A percentile compares a stretch with the other conserved stretches of the same genome.
These are phyloP conservation scores for Vachellia pachyceras DNA, from an alignment of 306 rosid species.

Conservation along the genomic window DNA sequence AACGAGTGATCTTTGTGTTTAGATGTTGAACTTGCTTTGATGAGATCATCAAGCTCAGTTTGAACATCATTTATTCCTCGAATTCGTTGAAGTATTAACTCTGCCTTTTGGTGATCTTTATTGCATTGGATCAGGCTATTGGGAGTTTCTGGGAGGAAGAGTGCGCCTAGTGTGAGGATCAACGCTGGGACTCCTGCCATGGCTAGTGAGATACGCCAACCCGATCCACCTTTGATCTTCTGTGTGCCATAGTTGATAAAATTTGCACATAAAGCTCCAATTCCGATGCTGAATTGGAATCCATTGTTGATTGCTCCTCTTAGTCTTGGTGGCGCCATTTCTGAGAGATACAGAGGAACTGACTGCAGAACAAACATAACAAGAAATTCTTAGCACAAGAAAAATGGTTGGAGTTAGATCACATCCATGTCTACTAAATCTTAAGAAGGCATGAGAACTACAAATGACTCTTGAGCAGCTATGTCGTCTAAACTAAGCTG, in stretches of 20 bases:
- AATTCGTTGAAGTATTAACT: constrained; percentile 53
- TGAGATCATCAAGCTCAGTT: constrained; percentile 32
- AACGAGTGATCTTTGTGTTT: neutral
- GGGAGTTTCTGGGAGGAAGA: constrained; percentile 89
- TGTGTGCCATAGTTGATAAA: constrained; percentile 65
- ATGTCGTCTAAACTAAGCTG: neutral
- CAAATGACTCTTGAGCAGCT: neutral
- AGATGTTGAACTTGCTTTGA: neutral
- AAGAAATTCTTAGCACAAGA: constrained; percentile 7
- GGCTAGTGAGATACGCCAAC: constrained; percentile 6
- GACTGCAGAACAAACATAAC: constrained; percentile 49
- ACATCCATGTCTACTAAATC: neutral
- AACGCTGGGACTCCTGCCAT: constrained; percentile 2
- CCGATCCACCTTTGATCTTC: constrained; percentile 2
- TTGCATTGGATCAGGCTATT: constrained; percentile 69
- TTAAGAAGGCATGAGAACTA: neutral
- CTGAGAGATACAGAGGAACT: constrained; percentile 60
- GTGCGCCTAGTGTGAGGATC: constrained; percentile 36
- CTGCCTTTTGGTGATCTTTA: constrained; percentile 52
- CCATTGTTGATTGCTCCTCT: constrained; percentile 85
- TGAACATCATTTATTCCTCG: constrained; percentile 51
- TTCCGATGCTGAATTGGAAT: constrained; percentile 75
- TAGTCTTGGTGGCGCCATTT: constrained; percentile 72
- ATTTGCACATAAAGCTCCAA: constrained; percentile 65
- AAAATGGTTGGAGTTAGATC: neutral